Evolutionary conservation across 495 filamentous ascomycete species (phyloP).

Genomic region (Cercophora newfieldiana): DNA sequence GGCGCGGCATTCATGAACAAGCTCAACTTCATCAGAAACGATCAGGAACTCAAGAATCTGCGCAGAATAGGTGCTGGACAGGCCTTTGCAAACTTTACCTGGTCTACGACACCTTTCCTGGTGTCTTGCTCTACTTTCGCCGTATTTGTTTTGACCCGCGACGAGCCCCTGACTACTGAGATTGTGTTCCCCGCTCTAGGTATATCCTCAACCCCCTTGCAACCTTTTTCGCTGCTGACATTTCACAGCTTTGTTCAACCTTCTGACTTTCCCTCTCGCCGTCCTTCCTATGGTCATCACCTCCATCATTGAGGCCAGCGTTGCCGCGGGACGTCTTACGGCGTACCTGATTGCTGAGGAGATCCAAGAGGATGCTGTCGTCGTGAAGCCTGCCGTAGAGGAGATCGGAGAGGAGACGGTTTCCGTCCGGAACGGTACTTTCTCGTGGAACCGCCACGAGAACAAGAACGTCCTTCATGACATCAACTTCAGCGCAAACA

Average conservation of each 20-base stretch:
- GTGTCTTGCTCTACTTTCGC: conserved; percentile 97
- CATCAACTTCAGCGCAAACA: conserved; percentile 82
- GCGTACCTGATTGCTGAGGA: conserved; percentile 87
- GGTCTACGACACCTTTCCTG: conserved; percentile 98
- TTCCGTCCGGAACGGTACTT: conserved; percentile 77
- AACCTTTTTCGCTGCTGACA: conserved; percentile 11
- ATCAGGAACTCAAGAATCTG: conserved; percentile 90
- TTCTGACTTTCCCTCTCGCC: conserved; percentile 92
- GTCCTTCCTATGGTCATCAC: conserved; percentile 98
- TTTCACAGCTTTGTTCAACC: conserved; percentile 71
- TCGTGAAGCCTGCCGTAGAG: conserved; percentile 62
- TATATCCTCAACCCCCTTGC: conserved; percentile 22
- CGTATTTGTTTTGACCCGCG: conserved; percentile 82
- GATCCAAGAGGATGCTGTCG: conserved; percentile 80
- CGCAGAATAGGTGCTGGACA: conserved; percentile 94
- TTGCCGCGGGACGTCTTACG: conserved; percentile 84
- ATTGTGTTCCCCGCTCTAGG: conserved; percentile 93
- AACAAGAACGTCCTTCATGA: conserved; percentile 54
- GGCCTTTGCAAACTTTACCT: conserved; percentile 94
- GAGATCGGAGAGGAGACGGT: conserved; percentile 83
- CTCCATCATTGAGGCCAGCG: conserved; percentile 90
- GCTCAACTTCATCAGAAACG: conserved; percentile 91
- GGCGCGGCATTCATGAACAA: conserved; percentile 96
- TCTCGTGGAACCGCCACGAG: conserved; percentile 89
- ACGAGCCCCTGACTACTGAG: conserved; percentile 82